Evolutionary conservation across 192 early-diverging fungal genomes (phyloP).

Genomic region (Podila minutissima): DNA sequence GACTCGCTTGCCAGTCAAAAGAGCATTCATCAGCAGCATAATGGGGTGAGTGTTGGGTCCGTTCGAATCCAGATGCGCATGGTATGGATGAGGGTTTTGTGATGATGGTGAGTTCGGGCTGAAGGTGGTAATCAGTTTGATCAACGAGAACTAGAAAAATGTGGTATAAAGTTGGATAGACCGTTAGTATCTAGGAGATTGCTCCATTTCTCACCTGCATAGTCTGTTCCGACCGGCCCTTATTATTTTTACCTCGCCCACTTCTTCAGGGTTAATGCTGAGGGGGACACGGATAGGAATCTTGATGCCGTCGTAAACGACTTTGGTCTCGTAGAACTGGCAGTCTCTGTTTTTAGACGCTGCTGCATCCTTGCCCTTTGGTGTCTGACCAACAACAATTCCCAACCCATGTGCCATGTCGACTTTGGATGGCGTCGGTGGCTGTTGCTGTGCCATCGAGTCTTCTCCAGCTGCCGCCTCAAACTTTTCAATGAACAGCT

Average conservation of each 20-base stretch:
- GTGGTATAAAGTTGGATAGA: neutral
- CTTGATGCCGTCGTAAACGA: slow-evolving; percentile 86
- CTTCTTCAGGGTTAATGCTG: slow-evolving; percentile 87
- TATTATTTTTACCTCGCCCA: slow-evolving; percentile 78
- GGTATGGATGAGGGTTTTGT: slow-evolving; percentile 65
- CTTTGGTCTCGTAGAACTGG: slow-evolving; percentile 86
- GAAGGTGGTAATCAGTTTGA: slow-evolving; percentile 84
- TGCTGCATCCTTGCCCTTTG: slow-evolving; percentile 14
- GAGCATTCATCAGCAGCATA: slow-evolving; percentile 87
- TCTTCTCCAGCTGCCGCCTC: slow-evolving; percentile 42
- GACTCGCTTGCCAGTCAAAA: slow-evolving; percentile 93
- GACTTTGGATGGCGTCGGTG: neutral
- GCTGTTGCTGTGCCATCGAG: slow-evolving; percentile 8
- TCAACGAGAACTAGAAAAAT: slow-evolving; percentile 76
- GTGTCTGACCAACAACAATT: slow-evolving; percentile 30
- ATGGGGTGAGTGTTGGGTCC: slow-evolving; percentile 89
- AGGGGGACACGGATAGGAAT: slow-evolving; percentile 90
- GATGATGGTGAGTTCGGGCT: slow-evolving; percentile 55
- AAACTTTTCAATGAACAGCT: slow-evolving; percentile 89
- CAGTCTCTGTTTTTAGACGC: slow-evolving; percentile 79
- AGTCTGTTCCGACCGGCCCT: no score
- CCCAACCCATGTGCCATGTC: slow-evolving; percentile 54
- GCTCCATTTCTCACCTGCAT: neutral
- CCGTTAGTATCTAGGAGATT: neutral
- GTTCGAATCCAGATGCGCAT: slow-evolving; percentile 89